Evolutionary conservation across 2,329 filamentous ascomycete species (phyloP).

Genomic region (Penicillium sp.): DNA sequence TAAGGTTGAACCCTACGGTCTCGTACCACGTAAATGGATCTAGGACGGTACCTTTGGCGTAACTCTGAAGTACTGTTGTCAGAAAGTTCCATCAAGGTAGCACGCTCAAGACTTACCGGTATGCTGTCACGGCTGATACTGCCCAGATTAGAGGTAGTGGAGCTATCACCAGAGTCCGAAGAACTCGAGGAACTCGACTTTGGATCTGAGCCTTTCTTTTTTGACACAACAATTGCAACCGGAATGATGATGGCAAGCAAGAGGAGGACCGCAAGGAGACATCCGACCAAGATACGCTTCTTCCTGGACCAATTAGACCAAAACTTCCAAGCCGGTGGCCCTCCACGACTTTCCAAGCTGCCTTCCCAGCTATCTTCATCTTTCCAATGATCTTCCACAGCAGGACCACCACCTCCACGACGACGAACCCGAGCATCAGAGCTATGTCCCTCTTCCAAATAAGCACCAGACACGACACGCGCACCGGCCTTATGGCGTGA

Average conservation of each 20-base stretch:
- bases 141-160: slow-evolving; percentile 49
- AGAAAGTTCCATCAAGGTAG: background rate
- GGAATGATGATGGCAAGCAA: slow-evolving; percentile 66
- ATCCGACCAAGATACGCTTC: slow-evolving; percentile 51
- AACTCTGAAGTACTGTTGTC: slow-evolving; percentile 33
- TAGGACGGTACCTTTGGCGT: slow-evolving; percentile 70
- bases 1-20: slow-evolving; percentile 87
- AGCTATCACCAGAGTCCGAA: slow-evolving; percentile 20
- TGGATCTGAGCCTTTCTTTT: slow-evolving; percentile 51
- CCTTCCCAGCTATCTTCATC: slow-evolving; percentile 40
- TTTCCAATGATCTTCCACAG: slow-evolving; percentile 51
- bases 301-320: slow-evolving; percentile 32
- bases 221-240: slow-evolving; percentile 64
- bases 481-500: slow-evolving; percentile 51
- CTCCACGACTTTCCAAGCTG: slow-evolving; percentile 32
- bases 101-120: slow-evolving; percentile 46
- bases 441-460: slow-evolving; percentile 64
- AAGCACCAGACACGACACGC: slow-evolving; percentile 67
- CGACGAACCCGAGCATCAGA: slow-evolving; percentile 51
- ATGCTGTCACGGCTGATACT: slow-evolving; percentile 57
- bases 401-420: slow-evolving; percentile 31
- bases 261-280: slow-evolving; percentile 53
- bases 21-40: slow-evolving; percentile 93
- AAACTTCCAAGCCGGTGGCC: slow-evolving; percentile 36
- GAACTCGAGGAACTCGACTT: slow-evolving; percentile 27